Percentiles rank a stretch among this genome's conserved stretches.
phyloP scores from a whole-genome alignment of 2,329 filamentous ascomycete species.

The Trichoderma sp. region DNA sequence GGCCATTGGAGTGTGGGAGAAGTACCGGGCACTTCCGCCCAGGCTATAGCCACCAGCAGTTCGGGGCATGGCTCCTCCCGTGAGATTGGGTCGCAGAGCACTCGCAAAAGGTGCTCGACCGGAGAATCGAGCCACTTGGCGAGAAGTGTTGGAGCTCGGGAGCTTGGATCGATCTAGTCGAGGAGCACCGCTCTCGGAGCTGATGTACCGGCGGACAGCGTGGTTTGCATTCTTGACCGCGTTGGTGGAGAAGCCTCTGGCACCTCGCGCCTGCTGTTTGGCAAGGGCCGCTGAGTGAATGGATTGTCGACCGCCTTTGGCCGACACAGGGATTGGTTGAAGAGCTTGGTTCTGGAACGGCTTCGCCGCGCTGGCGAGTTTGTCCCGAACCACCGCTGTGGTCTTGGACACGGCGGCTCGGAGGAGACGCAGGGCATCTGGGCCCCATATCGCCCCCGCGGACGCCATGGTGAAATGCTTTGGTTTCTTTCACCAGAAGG shows the following conservation, averaged over 20 bases:
- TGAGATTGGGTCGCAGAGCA: slow-evolving; percentile 86
- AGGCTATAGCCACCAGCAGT: slow-evolving; percentile 86
- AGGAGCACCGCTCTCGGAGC: slow-evolving; percentile 34
- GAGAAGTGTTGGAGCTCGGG: slow-evolving; percentile 47
- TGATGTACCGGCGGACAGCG: slow-evolving; percentile 51
- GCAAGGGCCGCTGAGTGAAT: slow-evolving; percentile 53
- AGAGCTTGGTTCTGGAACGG: slow-evolving; percentile 43
- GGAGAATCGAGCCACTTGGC: slow-evolving; percentile 58
- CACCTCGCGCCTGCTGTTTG: slow-evolving; percentile 44
- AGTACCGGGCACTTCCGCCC: slow-evolving; percentile 74
- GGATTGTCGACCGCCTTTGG: slow-evolving; percentile 46
- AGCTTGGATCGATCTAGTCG: slow-evolving; percentile 49
- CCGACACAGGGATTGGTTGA: slow-evolving; percentile 43
- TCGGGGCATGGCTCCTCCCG: slow-evolving; percentile 78
- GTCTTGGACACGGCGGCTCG: slow-evolving; percentile 51
- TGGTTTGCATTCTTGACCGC: slow-evolving; percentile 43
- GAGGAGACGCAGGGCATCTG: slow-evolving; percentile 53
- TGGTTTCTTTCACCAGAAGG: slow-evolving; percentile 20
- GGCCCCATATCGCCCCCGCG: slow-evolving; percentile 54
- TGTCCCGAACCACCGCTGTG: slow-evolving; percentile 50
- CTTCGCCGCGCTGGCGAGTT: slow-evolving; percentile 44
- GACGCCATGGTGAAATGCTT: slow-evolving; percentile 49
- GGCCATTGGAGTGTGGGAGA: slow-evolving; percentile 80
- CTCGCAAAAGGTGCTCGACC: slow-evolving; percentile 82
- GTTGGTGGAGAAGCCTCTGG: slow-evolving; percentile 48